phyloP scores from a whole-genome alignment of 495 filamentous ascomycete species.

The Xylaria sp. region DNA sequence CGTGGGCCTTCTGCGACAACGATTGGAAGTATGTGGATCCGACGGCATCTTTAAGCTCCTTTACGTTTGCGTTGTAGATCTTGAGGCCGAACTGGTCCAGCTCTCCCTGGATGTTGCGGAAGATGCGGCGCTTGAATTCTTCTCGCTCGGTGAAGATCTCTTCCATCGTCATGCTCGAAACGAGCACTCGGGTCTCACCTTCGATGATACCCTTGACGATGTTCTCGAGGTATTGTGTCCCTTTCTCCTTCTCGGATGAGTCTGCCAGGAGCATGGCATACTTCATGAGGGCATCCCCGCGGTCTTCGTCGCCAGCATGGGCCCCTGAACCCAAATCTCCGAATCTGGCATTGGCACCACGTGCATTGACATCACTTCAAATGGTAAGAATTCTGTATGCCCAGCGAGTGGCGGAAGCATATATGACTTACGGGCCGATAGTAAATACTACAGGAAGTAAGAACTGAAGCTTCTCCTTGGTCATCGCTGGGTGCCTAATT shows the following conservation, averaged over 20 bases:
- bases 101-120: conserved; percentile 77
- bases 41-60: conserved; percentile 81
- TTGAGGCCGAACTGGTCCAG: conserved; percentile 75
- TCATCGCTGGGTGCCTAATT: conserved; percentile 65
- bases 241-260: conserved; percentile 42
- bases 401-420: background rate
- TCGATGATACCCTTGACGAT: conserved; percentile 91
- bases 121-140: conserved; percentile 78
- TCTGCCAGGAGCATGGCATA: conserved; percentile 80
- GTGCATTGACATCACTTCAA: conserved; percentile 60
- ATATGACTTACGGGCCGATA: conserved; percentile 64
- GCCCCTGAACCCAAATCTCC: conserved; percentile 13
- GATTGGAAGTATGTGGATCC: conserved; percentile 80
- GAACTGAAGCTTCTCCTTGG: conserved; percentile 81
- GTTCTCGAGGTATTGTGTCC: conserved; percentile 74
- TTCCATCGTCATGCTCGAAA: conserved; percentile 85
- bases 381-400: conserved; percentile 11
- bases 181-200: conserved; percentile 80
- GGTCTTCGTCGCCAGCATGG: conserved; percentile 49
- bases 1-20: conserved; percentile 80
- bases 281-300: conserved; percentile 67
- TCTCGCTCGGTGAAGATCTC: conserved; percentile 85
- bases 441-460: conserved; percentile 83
- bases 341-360: conserved; percentile 48
- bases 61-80: conserved; percentile 81